A percentile compares a stretch with the other conserved stretches of the same genome.
These are phyloP conservation scores for Backusella macrospora DNA, from an alignment of 192 early-diverging fungal genomes.

Conservation along the genomic window DNA sequence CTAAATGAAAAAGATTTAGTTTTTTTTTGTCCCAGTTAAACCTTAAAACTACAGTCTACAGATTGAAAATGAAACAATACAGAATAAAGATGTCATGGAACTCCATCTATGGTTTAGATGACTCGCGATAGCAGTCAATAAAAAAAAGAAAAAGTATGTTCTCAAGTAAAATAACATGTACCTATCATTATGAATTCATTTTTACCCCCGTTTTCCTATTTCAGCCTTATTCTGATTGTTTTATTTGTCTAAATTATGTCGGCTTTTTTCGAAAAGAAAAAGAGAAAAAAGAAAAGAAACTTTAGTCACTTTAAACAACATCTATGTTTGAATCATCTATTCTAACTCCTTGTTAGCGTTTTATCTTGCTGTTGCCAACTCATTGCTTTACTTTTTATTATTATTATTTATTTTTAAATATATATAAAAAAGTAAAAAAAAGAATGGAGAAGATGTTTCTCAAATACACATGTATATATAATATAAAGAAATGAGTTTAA, in stretches of 20 bases:
- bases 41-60: neutral
- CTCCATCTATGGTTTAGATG: neutral
- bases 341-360: neutral
- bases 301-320: conserved; percentile 13
- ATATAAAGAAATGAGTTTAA: no score
- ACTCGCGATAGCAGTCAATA: neutral
- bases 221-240: neutral
- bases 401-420: neutral
- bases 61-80: conserved; percentile 9
- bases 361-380: neutral
- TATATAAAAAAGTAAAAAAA: neutral
- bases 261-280: neutral
- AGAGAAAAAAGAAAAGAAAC: conserved; percentile 1
- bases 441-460: no score
- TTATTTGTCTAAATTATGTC: neutral
- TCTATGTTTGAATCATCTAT: neutral
- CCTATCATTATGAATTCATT: neutral
- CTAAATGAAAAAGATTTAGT: neutral
- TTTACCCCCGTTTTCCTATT: neutral
- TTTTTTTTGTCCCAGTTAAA: neutral
- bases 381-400: neutral
- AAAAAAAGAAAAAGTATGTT: no score
- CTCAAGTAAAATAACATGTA: no score
- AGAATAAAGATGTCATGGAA: neutral
- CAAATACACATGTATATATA: no score